Conservation (phyloP, 2,329 filamentous ascomycete genomes). For the Aspergillus sclerotialis region DNA sequence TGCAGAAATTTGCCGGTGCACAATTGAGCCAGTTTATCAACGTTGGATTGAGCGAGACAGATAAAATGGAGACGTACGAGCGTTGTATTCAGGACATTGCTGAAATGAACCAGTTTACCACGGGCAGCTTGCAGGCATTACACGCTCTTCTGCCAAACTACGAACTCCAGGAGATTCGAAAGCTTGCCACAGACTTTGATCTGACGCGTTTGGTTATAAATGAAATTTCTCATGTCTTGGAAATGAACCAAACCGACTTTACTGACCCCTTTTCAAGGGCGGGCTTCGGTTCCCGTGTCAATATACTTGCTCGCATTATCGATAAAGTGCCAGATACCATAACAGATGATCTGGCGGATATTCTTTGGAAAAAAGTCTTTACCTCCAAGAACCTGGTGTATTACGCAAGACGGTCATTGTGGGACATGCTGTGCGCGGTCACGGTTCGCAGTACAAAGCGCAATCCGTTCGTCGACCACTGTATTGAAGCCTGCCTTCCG, state of each 20-base stretch:
- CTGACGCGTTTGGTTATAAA: slow-evolving; percentile 56
- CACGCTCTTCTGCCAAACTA: slow-evolving; percentile 36
- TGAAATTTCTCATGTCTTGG: slow-evolving; percentile 55
- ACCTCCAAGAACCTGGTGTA: slow-evolving; percentile 54
- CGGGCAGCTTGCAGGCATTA: slow-evolving; percentile 67
- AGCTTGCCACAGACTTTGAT: slow-evolving; percentile 55
- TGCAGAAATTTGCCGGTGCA: slow-evolving; percentile 57
- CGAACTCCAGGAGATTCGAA: slow-evolving; percentile 46
- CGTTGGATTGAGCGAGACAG: slow-evolving; percentile 48
- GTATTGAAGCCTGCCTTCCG: slow-evolving; percentile 37
- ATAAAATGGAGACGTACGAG: slow-evolving; percentile 56
- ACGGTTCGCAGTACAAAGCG: slow-evolving; percentile 20
- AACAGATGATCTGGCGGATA: slow-evolving; percentile 52
- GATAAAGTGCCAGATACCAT: slow-evolving; percentile 56
- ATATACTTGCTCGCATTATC: slow-evolving; percentile 55
- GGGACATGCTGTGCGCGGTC: slow-evolving; percentile 55
- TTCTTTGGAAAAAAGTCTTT: slow-evolving; percentile 68
- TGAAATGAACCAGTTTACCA: slow-evolving; percentile 54
- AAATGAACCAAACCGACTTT: slow-evolving; percentile 36
- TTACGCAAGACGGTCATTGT: slow-evolving; percentile 59
- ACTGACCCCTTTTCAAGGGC: slow-evolving; percentile 31
- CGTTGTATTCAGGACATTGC: slow-evolving; percentile 64
- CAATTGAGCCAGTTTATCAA: slow-evolving; percentile 56
- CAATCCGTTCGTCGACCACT: slow-evolving; percentile 38
- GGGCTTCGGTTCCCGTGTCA: slow-evolving; percentile 47